A percentile compares a stretch with the other conserved stretches of the same genome.
Evolutionary conservation across 306 rosid genomes (phyloP).

Genomic region (Comarum palustre): DNA sequence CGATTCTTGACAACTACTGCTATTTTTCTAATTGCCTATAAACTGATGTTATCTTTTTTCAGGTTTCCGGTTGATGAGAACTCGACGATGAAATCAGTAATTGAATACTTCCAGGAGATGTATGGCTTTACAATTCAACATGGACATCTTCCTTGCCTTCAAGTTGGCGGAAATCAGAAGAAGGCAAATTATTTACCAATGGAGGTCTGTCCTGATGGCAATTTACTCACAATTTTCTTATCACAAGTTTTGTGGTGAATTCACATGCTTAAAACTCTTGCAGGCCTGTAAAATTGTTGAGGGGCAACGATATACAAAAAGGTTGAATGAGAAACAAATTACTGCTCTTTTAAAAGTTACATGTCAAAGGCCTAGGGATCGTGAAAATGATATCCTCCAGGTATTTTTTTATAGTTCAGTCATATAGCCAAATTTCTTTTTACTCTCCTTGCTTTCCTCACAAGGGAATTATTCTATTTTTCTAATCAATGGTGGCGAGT

Average conservation of each 20-base stretch:
- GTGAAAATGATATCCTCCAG: conserved; percentile 85
- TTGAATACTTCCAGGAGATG: conserved; percentile 97
- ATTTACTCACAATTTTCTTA: background rate
- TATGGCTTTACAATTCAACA: conserved; percentile 90
- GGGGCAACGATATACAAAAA: conserved; percentile 89
- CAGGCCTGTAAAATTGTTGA: conserved; percentile 99
- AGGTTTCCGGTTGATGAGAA: conserved; percentile 97
- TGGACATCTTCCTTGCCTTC: conserved; percentile 97
- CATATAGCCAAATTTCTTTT: background rate
- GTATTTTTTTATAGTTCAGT: conserved; percentile 33
- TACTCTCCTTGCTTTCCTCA: background rate
- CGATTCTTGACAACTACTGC: background rate
- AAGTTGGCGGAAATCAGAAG: conserved; percentile 98
- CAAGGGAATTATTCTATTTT: background rate
- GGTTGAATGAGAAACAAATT: conserved; percentile 93
- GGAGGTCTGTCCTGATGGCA: conserved; percentile 55
- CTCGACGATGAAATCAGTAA: conserved; percentile 90
- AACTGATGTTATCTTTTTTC: conserved; percentile 22
- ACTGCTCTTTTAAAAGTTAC: conserved; percentile 87
- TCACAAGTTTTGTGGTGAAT: background rate
- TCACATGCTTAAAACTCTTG: conserved; percentile 18
- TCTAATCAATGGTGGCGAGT: background rate
- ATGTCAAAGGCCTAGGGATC: conserved; percentile 94
- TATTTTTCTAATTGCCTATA: conserved; percentile 3
- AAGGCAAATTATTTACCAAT: conserved; percentile 95